Evolutionary conservation across 2,329 filamentous ascomycete genomes (phyloP).

Genomic region (Ilyonectria mors-panacis): DNA sequence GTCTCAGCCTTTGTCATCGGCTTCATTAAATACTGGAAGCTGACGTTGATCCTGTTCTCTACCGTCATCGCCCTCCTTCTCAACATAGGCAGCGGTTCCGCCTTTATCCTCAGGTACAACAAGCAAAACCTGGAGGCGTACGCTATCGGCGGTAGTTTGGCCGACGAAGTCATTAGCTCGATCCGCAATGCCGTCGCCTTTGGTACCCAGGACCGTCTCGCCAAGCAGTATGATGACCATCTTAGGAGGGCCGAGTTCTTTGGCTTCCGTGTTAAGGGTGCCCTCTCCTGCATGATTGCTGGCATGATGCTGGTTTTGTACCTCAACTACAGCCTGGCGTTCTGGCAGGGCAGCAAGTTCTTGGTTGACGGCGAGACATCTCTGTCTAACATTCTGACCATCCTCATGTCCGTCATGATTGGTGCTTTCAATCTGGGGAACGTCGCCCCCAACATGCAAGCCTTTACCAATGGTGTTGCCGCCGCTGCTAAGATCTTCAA

Average conservation of each 20-base stretch:
- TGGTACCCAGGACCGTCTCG: conserved; percentile 93
- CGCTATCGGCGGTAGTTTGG: conserved; percentile 87
- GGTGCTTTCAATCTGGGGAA: conserved; percentile 93
- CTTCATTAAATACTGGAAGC: conserved; percentile 92
- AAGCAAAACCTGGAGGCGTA: conserved; percentile 85
- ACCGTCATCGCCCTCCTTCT: conserved; percentile 85
- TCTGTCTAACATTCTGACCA: conserved; percentile 83
- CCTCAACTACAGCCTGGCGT: conserved; percentile 88
- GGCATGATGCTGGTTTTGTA: conserved; percentile 88
- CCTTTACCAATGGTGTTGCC: conserved; percentile 86
- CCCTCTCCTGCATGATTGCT: conserved; percentile 84
- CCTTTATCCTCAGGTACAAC: conserved; percentile 85
- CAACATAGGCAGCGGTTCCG: conserved; percentile 81
- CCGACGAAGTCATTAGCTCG: conserved; percentile 94
- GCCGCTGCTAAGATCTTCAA: conserved; percentile 93
- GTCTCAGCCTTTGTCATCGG: conserved; percentile 91
- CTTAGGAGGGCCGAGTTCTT: conserved; percentile 80
- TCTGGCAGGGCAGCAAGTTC: conserved; percentile 89
- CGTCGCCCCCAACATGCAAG: conserved; percentile 86
- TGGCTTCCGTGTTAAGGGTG: conserved; percentile 82
- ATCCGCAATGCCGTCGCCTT: conserved; percentile 94
- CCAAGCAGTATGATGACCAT: conserved; percentile 85
- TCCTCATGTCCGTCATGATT: conserved; percentile 92
- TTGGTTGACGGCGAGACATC: conserved; percentile 76
- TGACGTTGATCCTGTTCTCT: conserved; percentile 88